Base-by-base conservation (phyloP, 164 flowering plant genomes). In the Tetracentron sinense region DNA sequence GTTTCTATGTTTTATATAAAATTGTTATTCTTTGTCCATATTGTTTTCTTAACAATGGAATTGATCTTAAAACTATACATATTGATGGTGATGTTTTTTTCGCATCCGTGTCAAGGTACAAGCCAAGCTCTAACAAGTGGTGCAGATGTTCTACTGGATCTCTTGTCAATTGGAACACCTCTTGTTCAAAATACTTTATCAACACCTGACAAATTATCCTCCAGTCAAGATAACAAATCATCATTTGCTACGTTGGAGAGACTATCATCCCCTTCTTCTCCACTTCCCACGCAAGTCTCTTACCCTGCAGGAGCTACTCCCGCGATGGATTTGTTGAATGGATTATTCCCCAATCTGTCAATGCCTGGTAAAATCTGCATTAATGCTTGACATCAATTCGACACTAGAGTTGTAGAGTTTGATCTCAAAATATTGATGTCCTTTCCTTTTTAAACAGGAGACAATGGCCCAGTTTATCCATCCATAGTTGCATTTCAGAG, bases 291-390 rank as follows among this genome's bases (percentile, higher is more conserved):
- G 12, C 78, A 64, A 69, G 67, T 69, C 29, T 65, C 81, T 35
- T 64, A 88, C 66, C 63, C 84, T 28, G 75, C 71, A 51, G 83
- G 72, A 66, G 67, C 80, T 73, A 70, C 87, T 62, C 78, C 96
- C 56, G 65, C 87, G 74, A 71, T 92, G 68, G 89, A 92, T 81
- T 82, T 95, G 72, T 79, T 89, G 86, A 90, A 85, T 78, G 92
- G 84, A 19, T 78, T 91, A 60, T 72, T 69, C 54, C 72, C 90
- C 46, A 81, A 33, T 58, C 69, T 71, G 35, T 69, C 82, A 44
- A 60, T 59, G 42, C 64, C 69, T 29, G 19, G 51, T 53, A 29
- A 20, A 27, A 42, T 51, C 4, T 55, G 8, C 14, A 38, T 38
- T 12, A 38, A 38, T 38, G 14, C 1, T 25, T 44, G 16, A 33